These are phyloP conservation scores for Ogataea pini DNA, from an alignment of 805 yeast genomes.

Conservation along the genomic window DNA sequence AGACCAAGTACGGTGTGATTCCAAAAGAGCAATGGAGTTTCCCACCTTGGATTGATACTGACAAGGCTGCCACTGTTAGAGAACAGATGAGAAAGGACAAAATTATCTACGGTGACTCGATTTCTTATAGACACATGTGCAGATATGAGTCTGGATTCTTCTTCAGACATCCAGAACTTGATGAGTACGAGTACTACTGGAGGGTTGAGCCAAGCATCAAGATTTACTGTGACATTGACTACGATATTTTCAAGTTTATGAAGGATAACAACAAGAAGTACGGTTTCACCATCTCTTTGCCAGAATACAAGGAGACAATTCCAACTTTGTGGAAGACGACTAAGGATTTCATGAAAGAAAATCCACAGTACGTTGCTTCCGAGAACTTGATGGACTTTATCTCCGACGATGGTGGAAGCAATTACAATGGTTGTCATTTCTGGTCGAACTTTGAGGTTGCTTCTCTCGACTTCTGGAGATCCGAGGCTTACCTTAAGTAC, in stretches of 20 bases:
- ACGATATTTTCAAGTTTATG: slow-evolving; percentile 82
- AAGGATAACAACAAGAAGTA: slow-evolving; percentile 71
- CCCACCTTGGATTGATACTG: slow-evolving; percentile 80
- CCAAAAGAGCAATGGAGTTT: slow-evolving; percentile 87
- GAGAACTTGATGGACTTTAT: slow-evolving; percentile 64
- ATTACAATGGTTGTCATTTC: slow-evolving; percentile 76
- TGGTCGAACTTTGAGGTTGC: slow-evolving; percentile 83
- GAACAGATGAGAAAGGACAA: slow-evolving; percentile 49
- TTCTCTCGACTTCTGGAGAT: slow-evolving; percentile 66
- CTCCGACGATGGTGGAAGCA: slow-evolving; percentile 60
- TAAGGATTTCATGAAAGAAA: slow-evolving; percentile 42
- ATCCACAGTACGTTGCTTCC: slow-evolving; percentile 43
- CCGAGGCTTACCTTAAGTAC: slow-evolving; percentile 54
- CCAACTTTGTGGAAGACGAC: slow-evolving; percentile 56
- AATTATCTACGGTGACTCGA: slow-evolving; percentile 65
- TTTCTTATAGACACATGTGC: slow-evolving; percentile 87
- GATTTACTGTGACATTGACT: slow-evolving; percentile 79
- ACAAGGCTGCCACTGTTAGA: slow-evolving; percentile 60
- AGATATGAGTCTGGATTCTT: slow-evolving; percentile 90
- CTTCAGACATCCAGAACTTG: slow-evolving; percentile 72
- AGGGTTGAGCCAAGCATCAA: slow-evolving; percentile 87
- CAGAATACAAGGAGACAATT: slow-evolving; percentile 63
- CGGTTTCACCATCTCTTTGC: slow-evolving; percentile 72
- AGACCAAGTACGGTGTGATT: slow-evolving; percentile 72
- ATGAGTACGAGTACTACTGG: slow-evolving; percentile 90